Percentiles rank a stretch among this genome's conserved stretches.
phyloP scores from a whole-genome alignment of 164 flowering plant genomes.

The Hamamelis virginiana region DNA sequence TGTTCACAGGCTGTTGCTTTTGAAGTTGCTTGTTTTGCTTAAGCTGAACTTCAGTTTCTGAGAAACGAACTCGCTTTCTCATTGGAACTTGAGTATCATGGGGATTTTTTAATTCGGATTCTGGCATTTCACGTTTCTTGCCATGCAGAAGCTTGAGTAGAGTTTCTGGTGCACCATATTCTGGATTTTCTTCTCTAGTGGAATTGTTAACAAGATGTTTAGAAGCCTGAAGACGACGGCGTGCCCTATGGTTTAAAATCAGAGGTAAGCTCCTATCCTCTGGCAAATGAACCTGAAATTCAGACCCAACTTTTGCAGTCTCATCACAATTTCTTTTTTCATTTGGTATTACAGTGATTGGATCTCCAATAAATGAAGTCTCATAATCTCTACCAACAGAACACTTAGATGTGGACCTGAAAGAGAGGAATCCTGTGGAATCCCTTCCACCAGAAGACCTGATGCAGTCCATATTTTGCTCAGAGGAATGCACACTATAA shows the following conservation, averaged over 20 bases:
- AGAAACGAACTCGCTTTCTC: conserved; percentile 63
- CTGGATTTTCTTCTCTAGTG: conserved; percentile 16
- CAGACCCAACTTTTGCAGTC: conserved; percentile 26
- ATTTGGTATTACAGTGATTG: not conserved
- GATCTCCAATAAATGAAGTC: conserved; percentile 5
- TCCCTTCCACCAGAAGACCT: conserved; percentile 14
- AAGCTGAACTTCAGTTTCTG: conserved; percentile 34
- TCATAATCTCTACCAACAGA: conserved; percentile 6
- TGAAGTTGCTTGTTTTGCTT: conserved; percentile 21
- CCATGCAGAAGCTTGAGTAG: conserved; percentile 1
- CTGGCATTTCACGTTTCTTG: conserved; percentile 8
- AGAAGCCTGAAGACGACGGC: conserved; percentile 31
- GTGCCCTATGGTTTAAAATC: conserved; percentile 23
- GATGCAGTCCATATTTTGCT: conserved; percentile 11
- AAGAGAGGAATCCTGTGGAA: conserved; percentile 1
- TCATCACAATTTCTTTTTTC: conserved; percentile 14
- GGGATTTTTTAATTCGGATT: conserved; percentile 12
- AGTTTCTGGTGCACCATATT: conserved; percentile 15
- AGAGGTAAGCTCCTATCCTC: conserved; percentile 29
- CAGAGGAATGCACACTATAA: conserved; percentile 6
- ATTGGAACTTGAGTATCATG: conserved; percentile 19
- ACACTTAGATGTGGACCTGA: conserved; percentile 3
- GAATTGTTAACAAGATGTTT: conserved; percentile 20
- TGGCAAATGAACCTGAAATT: conserved; percentile 16
- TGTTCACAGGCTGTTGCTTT: conserved; percentile 22